Percentiles rank a stretch among this genome's conserved stretches.
These are phyloP conservation scores for Pezicula carpinea DNA, from an alignment of 2,329 filamentous ascomycete genomes.

Conservation along the genomic window DNA sequence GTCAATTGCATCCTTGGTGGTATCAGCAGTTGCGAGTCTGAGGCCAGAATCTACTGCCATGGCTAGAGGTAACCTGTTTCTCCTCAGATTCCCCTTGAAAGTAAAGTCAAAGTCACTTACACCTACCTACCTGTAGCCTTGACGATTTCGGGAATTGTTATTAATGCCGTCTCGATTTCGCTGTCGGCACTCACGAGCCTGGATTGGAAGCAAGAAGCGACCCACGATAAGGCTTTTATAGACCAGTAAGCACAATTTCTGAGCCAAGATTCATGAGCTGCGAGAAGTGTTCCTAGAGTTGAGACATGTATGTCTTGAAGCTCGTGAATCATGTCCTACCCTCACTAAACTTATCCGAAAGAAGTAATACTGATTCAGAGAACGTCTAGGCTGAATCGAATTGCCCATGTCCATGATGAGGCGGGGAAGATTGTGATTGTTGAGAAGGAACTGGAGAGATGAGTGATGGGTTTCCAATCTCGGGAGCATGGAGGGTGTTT, in stretches of 20 bases:
- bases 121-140: slow-evolving; percentile 16
- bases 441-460: slow-evolving; percentile 1
- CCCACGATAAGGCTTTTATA: slow-evolving; percentile 19
- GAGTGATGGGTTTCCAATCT: not conserved
- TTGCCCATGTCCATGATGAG: slow-evolving; percentile 17
- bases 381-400: slow-evolving; percentile 12
- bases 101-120: not conserved
- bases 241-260: no score
- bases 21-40: slow-evolving; percentile 15
- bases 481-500: no score
- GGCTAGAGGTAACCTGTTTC: slow-evolving; percentile 10
- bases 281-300: no score
- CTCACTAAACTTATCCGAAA: no score
- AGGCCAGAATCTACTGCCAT: not conserved
- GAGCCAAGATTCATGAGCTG: no score
- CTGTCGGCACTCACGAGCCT: slow-evolving; percentile 20
- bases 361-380: no score
- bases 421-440: slow-evolving; percentile 10
- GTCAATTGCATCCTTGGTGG: slow-evolving; percentile 12
- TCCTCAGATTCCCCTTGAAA: not conserved
- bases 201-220: slow-evolving; percentile 19
- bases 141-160: slow-evolving; percentile 16
- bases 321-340: no score
- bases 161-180: slow-evolving; percentile 17
- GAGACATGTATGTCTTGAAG: no score